These are phyloP conservation scores for Populus simonii DNA, from an alignment of 345 rosid genomes.

Conservation along the genomic window DNA sequence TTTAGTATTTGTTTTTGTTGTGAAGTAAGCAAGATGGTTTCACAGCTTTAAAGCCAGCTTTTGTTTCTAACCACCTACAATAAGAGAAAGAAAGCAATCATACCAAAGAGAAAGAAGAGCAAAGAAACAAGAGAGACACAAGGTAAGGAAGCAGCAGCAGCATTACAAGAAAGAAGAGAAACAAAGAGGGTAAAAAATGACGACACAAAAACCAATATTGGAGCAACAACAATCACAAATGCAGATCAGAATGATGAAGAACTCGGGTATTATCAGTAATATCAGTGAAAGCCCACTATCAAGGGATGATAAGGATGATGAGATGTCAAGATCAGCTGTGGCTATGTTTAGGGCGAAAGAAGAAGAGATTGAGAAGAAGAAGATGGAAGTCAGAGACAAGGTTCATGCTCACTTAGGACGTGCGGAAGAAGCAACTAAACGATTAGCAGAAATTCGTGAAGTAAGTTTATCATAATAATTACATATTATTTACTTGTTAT, in stretches of 20 bases:
- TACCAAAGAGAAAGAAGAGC: constrained; percentile 7
- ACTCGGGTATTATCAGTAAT: constrained; percentile 34
- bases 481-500: neutral
- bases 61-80: constrained; percentile 23
- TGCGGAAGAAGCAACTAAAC: constrained; percentile 66
- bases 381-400: constrained; percentile 63
- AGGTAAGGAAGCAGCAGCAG: neutral
- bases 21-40: constrained; percentile 30
- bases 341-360: constrained; percentile 71
- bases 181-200: constrained; percentile 26
- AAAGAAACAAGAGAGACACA: constrained; percentile 3
- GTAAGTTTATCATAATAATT: constrained; percentile 38
- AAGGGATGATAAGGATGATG: constrained; percentile 63
- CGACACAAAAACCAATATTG: constrained; percentile 46
- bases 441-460: constrained; percentile 76
- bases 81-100: constrained; percentile 40
- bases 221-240: constrained; percentile 47
- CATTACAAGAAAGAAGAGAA: neutral
- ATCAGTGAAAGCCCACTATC: constrained; percentile 34
- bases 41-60: constrained; percentile 37
- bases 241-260: constrained; percentile 41
- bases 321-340: constrained; percentile 66
- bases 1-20: constrained; percentile 22
- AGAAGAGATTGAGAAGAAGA: constrained; percentile 91
- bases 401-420: constrained; percentile 72